Conservation (phyloP, 2,329 filamentous ascomycete genomes). For the Cryphonectria nitschkei region DNA sequence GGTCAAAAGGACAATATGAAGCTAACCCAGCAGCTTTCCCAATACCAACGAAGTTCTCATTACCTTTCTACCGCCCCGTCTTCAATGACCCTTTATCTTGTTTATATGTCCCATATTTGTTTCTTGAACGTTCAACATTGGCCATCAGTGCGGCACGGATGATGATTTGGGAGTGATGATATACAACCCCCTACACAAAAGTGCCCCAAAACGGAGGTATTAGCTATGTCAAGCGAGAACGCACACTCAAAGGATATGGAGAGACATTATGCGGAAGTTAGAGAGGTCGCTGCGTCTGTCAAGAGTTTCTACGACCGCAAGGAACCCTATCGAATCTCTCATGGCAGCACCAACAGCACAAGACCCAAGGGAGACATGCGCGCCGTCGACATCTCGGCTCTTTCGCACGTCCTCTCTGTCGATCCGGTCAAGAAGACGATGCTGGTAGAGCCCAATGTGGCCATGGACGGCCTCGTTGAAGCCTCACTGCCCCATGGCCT, state of each 20-base stretch:
- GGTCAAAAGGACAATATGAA: conserved; percentile 5
- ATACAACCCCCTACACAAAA: not conserved
- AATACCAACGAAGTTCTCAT: not conserved
- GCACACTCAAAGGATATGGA: conserved; percentile 44
- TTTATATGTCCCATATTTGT: not conserved
- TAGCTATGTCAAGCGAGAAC: not conserved
- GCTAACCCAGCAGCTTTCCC: not conserved
- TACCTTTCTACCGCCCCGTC: not conserved
- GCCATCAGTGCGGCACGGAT: too few relatives aligned
- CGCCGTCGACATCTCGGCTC: conserved; percentile 66
- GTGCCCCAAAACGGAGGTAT: not conserved
- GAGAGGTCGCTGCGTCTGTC: conserved; percentile 51
- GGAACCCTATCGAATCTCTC: conserved; percentile 72
- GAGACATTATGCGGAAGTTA: conserved; percentile 53
- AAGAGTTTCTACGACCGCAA: conserved; percentile 51
- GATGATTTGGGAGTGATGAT: not conserved
- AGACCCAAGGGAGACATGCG: conserved; percentile 57
- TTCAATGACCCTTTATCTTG: not conserved
- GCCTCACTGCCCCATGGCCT: conserved; percentile 65
- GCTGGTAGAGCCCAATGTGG: conserved; percentile 74
- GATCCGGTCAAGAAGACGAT: conserved; percentile 59
- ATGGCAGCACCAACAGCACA: conserved; percentile 79
- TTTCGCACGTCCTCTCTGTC: conserved; percentile 67
- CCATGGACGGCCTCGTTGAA: conserved; percentile 70
- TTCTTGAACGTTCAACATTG: not conserved